Evolutionary conservation across 768 basidiomycete genomes (phyloP).

Genomic region (Boletellus ananas): DNA sequence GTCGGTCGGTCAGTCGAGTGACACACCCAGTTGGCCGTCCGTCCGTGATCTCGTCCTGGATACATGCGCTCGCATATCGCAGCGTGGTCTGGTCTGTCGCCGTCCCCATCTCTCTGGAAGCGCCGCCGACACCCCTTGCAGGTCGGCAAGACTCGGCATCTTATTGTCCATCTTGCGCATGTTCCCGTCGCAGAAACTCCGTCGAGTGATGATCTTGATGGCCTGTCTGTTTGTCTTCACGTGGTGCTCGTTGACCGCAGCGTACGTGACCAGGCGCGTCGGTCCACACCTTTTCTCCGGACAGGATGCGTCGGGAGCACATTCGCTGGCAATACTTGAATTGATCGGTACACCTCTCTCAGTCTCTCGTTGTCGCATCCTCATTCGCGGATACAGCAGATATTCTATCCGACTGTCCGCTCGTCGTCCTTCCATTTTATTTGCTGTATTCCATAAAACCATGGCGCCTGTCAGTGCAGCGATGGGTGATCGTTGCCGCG

Average conservation of each 20-base stretch:
- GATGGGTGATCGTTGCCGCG: conserved; percentile 3
- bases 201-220: conserved; percentile 2
- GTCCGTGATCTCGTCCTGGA: conserved; percentile 5
- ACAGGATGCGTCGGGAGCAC: not conserved
- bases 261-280: conserved; percentile 2
- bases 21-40: conserved; percentile 5
- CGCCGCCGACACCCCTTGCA: not conserved
- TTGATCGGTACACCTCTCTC: conserved; percentile 9
- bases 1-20: not conserved
- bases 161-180: conserved; percentile 11
- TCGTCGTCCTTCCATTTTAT: conserved; percentile 11
- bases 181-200: conserved; percentile 5
- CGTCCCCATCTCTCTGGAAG: not conserved
- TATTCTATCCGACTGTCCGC: conserved; percentile 15
- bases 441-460: conserved; percentile 5
- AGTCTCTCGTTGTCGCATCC: not conserved
- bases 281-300: not conserved
- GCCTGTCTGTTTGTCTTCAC: conserved; percentile 9
- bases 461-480: not conserved
- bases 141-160: conserved; percentile 13
- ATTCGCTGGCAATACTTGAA: conserved; percentile 9
- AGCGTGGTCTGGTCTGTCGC: conserved; percentile 13
- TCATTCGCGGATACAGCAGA: conserved; percentile 15
- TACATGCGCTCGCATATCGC: conserved; percentile 9
- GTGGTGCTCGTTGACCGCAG: conserved; percentile 8